These are phyloP conservation scores for Ceratocystiopsis sp. DNA, from an alignment of 2,329 filamentous ascomycete species.

Conservation along the genomic window DNA sequence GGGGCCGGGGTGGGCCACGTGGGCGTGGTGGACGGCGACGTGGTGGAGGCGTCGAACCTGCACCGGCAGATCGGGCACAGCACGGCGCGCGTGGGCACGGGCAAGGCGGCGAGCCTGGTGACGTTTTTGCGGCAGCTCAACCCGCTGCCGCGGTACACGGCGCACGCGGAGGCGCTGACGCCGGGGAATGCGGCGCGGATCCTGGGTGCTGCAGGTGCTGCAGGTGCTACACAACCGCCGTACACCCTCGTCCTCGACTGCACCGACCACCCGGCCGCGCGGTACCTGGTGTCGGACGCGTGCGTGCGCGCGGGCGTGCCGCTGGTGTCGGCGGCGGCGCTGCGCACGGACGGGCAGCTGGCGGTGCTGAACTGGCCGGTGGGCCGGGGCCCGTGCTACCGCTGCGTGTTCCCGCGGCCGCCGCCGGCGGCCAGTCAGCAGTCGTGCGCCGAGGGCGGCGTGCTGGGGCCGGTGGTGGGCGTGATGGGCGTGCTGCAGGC, in stretches of 20 bases:
- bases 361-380: conserved; percentile 76
- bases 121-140: conserved; percentile 48
- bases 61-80: conserved; percentile 81
- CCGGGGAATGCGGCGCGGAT: conserved; percentile 50
- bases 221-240: conserved; percentile 34
- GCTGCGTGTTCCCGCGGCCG: conserved; percentile 79
- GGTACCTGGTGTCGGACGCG: conserved; percentile 83
- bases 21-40: conserved; percentile 75
- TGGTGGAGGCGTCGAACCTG: conserved; percentile 76
- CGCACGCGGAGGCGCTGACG: conserved; percentile 47
- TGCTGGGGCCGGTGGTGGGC: conserved; percentile 82
- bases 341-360: conserved; percentile 78
- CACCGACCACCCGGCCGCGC: conserved; percentile 80
- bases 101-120: conserved; percentile 67
- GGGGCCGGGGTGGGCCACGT: conserved; percentile 74
- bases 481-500: conserved; percentile 88
- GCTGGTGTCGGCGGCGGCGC: conserved; percentile 75
- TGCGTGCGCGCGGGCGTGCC: conserved; percentile 66
- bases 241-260: conserved; percentile 63
- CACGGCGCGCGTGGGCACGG: conserved; percentile 50
- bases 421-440: conserved; percentile 69
- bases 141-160: conserved; percentile 46
- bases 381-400: conserved; percentile 70
- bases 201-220: too few species aligned
- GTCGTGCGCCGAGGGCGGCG: conserved; percentile 83